Evolutionary conservation across 768 basidiomycete genomes (phyloP).

Genomic region (Amanita muscaria): DNA sequence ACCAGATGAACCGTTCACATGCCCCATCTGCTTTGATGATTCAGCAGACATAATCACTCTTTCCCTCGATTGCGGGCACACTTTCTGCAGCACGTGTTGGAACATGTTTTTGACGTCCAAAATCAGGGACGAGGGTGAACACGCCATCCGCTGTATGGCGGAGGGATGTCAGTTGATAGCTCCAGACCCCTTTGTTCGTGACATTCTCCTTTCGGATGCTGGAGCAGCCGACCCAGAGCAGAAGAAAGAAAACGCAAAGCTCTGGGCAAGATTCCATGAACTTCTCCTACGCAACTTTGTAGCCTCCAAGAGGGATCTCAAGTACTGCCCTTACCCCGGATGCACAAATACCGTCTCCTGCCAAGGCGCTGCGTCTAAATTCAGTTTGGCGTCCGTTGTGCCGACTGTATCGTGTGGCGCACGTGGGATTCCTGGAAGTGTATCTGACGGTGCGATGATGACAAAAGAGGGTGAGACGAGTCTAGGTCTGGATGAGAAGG

Average conservation of each 20-base stretch:
- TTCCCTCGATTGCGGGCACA: slow-evolving; percentile 73
- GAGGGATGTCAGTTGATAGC: slow-evolving; percentile 62
- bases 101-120: slow-evolving; percentile 69
- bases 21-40: slow-evolving; percentile 92
- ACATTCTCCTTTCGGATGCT: slow-evolving; percentile 33
- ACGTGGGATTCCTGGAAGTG: slow-evolving; percentile 35
- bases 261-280: slow-evolving; percentile 70
- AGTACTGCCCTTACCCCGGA: slow-evolving; percentile 92
- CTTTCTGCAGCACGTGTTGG: slow-evolving; percentile 85
- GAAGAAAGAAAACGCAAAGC: slow-evolving; percentile 37
- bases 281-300: slow-evolving; percentile 89
- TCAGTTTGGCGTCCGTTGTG: slow-evolving; percentile 67
- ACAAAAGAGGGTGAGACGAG: slow-evolving; percentile 12
- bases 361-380: slow-evolving; percentile 66
- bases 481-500: slow-evolving; percentile 29
- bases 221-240: slow-evolving; percentile 16
- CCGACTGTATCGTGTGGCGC: slow-evolving; percentile 86
- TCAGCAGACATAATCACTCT: slow-evolving; percentile 47
- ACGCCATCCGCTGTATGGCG: slow-evolving; percentile 69
- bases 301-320: slow-evolving; percentile 67
- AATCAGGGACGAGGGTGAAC: slow-evolving; percentile 75
- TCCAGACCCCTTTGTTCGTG: slow-evolving; percentile 53
- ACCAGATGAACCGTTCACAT: slow-evolving; percentile 55
- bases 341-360: slow-evolving; percentile 95
- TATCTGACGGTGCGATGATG: too few species aligned